phyloP scores from a whole-genome alignment of 1,284 basidiomycete genomes.

The Malassezia equina region DNA sequence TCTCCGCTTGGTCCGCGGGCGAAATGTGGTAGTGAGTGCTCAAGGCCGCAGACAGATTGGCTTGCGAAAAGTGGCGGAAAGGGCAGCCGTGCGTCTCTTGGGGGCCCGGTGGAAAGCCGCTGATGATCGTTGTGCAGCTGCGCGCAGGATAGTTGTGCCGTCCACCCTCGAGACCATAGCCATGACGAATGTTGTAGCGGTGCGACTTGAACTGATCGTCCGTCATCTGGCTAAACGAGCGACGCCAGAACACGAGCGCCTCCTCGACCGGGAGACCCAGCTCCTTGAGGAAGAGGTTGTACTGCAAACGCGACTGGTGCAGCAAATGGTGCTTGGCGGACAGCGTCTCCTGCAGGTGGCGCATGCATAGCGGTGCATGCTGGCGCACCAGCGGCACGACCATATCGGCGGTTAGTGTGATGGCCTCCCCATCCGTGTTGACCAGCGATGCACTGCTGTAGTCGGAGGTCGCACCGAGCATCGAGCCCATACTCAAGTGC shows the following conservation, averaged over 20 bases:
- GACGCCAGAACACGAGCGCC: conserved; percentile 85
- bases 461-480: conserved; percentile 77
- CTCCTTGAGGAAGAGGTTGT: conserved; percentile 81
- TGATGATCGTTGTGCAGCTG: conserved; percentile 85
- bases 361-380: conserved; percentile 95
- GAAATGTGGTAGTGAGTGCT: conserved; percentile 61
- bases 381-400: conserved; percentile 73
- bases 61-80: conserved; percentile 76
- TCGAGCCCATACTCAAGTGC: conserved; percentile 86
- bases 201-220: conserved; percentile 98
- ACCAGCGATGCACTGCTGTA: conserved; percentile 54
- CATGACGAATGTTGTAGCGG: conserved; percentile 93
- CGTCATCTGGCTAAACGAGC: conserved; percentile 62
- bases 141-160: conserved; percentile 88
- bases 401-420: conserved; percentile 81
- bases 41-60: conserved; percentile 72
- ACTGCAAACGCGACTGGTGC: conserved; percentile 82
- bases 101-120: conserved; percentile 62
- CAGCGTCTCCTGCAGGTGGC: conserved; percentile 71
- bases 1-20: conserved; percentile 72
- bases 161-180: conserved; percentile 86
- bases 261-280: conserved; percentile 90
- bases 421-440: conserved; percentile 50
- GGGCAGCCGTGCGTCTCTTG: conserved; percentile 83
- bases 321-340: conserved; percentile 75